Base-by-base conservation (phyloP, 2,329 filamentous ascomycete genomes). In the Scopulariopsis brevicaulis region DNA sequence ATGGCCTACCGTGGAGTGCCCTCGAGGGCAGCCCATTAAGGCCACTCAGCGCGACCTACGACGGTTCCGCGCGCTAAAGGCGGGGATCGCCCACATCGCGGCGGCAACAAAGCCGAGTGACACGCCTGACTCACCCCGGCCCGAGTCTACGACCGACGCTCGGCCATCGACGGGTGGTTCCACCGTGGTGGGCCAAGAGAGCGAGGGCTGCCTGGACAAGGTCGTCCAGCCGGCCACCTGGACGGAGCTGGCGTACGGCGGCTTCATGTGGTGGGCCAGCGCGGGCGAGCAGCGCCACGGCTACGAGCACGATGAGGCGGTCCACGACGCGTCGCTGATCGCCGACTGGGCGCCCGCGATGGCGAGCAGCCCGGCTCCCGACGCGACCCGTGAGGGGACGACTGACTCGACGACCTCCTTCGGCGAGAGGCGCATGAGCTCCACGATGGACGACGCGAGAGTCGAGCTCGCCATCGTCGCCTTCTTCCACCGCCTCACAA, bases 231-330 rank as follows among this genome's bases (percentile, higher is more conserved):
- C 84, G 1, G 68, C 80, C 48, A 85, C 79, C 50, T 88, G 85
- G 89, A 78, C 86, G 0, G 84, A 86, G 1, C 79, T 93, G 28
- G 89, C 89, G 5, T 94, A 93, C 71, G 83, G 82, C 58, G 85
- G 87, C 25, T 92, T 93, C 74, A 90, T 93, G 81, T 94, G 89
- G 89, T 94, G 90, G 89, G 89, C 89, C 2, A 90, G 86, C 18
- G 88, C 89, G 0, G 89, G 89, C 59, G 89, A 94, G 70, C 82
- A 86, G 69, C 74, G 80, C 8, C 77, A 80, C 20, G 76, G 81
- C 55, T 80, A 83, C 56, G 80, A 85, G 61, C 77, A 80, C 22
- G 83, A 86, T 62, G 81, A 84, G 63, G 68, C 72, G 54, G 76
- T 73, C 53, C 76, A 74, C 53, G 84, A 86, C 64, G 73, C 76